Evolutionary conservation across 2,329 filamentous ascomycete genomes (phyloP), one percentile per base, ranked within the genome.

Genomic region (Aureobasidium vineae): DNA sequence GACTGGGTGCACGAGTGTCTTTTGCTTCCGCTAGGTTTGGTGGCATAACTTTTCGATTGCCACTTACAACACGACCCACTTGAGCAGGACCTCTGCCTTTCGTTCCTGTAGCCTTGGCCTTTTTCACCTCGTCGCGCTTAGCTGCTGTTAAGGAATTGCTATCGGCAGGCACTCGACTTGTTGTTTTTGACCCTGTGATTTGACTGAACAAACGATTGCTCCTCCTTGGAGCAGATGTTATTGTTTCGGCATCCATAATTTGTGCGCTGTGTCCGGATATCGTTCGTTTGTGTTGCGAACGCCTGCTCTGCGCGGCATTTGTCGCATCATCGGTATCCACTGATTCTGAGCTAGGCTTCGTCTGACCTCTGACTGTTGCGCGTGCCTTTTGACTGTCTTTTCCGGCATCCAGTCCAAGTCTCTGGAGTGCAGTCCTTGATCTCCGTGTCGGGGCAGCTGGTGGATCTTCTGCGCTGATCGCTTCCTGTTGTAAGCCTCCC

Each of bases 11-110:
- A 40, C 88, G 77, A 65, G 94, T 71, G 56, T 74, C 74, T 90
- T 79, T 88, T 85, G 45, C 81, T 68, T 89, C 86, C 61, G 90
- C 85, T 2, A 88, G 88, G 57, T 74, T 74, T 1, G 73, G 72
- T 33, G 75, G 75, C 70, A 76, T 70, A 13, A 76, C 70, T 75
- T 95, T 97, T 67, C 93, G 86, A 75, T 95, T 97, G 26, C 92
- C 93, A 75, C 92, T 97, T 52, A 97, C 91, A 65, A 94, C 91
- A 72, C 93, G 86, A 21, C 92, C 91, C 45, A 96, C 90, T 64
- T 85, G 91, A 3, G 90, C 86, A 19, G 89, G 81, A 77, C 73
- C 85, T 81, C 78, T 89, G 78, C 78, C 89, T 83, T 82, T 93
- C 72, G 78, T 88, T 77, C 78, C 89, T 74, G 88, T 90, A 70